Evolutionary conservation across 2,329 filamentous ascomycete genomes (phyloP).

Genomic region (Penicillium sp.): DNA sequence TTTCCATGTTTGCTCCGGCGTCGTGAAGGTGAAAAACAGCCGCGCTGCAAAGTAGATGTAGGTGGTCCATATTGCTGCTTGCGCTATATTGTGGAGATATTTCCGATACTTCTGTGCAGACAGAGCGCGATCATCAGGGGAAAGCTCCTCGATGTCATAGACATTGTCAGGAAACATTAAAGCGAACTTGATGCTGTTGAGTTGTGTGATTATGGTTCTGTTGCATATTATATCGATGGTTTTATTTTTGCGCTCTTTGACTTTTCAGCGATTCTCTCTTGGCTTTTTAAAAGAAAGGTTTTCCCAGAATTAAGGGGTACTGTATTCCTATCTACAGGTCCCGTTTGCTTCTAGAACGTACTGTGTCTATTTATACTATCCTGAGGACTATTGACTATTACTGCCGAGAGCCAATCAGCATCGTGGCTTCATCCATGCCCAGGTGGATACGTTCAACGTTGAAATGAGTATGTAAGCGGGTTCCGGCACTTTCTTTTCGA

Average conservation of each 20-base stretch:
- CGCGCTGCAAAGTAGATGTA: slow-evolving; percentile 20
- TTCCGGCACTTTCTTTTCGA: too few species aligned
- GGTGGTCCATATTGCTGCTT: slow-evolving; percentile 13
- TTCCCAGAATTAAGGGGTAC: neutral
- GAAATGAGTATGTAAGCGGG: too few species aligned
- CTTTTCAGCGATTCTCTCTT: neutral
- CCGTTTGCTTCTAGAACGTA: neutral
- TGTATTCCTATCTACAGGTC: neutral
- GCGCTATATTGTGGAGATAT: slow-evolving; percentile 13
- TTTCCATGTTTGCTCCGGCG: slow-evolving; percentile 15
- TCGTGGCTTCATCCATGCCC: neutral
- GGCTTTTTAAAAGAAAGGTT: neutral
- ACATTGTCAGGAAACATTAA: slow-evolving; percentile 8
- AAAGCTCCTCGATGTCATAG: slow-evolving; percentile 19
- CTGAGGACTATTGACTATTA: neutral
- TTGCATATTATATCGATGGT: slow-evolving; percentile 1
- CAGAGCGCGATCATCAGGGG: slow-evolving; percentile 12
- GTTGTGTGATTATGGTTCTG: neutral
- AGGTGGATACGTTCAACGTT: too few species aligned
- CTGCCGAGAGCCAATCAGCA: neutral
- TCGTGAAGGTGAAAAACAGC: slow-evolving; percentile 8
- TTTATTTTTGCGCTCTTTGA: neutral
- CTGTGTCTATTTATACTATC: slow-evolving; percentile 1
- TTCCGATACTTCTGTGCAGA: slow-evolving; percentile 14
- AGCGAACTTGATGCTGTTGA: slow-evolving; percentile 3